Percentiles rank a stretch among this genome's conserved stretches.
These are phyloP conservation scores for Colletotrichum orbiculare DNA, from an alignment of 2,329 filamentous ascomycete genomes.

Conservation along the genomic window DNA sequence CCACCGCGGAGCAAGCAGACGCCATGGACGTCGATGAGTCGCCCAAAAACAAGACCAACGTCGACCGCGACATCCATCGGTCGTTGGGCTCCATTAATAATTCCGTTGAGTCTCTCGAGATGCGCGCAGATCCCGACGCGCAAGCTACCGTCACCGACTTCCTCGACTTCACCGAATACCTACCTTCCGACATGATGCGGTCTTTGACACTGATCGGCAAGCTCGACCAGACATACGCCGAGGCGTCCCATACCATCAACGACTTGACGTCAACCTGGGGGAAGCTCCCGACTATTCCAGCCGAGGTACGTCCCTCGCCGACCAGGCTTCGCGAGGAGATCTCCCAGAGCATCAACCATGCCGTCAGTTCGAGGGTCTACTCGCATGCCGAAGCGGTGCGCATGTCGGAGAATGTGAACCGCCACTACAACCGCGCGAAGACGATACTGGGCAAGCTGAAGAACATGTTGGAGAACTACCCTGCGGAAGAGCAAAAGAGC, in stretches of 20 bases:
- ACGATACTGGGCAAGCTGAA: conserved; percentile 68
- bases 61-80: conserved; percentile 42
- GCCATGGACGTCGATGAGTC: conserved; percentile 48
- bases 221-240: conserved; percentile 68
- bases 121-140: conserved; percentile 72
- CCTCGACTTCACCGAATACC: conserved; percentile 76
- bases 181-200: conserved; percentile 73
- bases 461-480: conserved; percentile 70
- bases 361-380: conserved; percentile 66
- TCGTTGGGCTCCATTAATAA: conserved; percentile 48
- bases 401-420: conserved; percentile 71
- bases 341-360: conserved; percentile 66
- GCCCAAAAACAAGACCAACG: conserved; percentile 46
- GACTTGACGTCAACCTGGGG: conserved; percentile 68
- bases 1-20: conserved; percentile 37
- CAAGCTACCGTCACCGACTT: conserved; percentile 78
- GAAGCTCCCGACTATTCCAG: conserved; percentile 60
- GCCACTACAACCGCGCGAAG: conserved; percentile 71
- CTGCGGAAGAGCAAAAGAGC: conserved; percentile 63
- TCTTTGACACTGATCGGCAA: conserved; percentile 74
- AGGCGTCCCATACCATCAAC: conserved; percentile 66
- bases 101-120: conserved; percentile 56
- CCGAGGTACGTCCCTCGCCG: conserved; percentile 59
- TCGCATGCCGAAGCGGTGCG: conserved; percentile 71
- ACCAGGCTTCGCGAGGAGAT: conserved; percentile 68